These are phyloP conservation scores for Solanum virginianum DNA, from an alignment of 257 asterid genomes.

Conservation along the genomic window DNA sequence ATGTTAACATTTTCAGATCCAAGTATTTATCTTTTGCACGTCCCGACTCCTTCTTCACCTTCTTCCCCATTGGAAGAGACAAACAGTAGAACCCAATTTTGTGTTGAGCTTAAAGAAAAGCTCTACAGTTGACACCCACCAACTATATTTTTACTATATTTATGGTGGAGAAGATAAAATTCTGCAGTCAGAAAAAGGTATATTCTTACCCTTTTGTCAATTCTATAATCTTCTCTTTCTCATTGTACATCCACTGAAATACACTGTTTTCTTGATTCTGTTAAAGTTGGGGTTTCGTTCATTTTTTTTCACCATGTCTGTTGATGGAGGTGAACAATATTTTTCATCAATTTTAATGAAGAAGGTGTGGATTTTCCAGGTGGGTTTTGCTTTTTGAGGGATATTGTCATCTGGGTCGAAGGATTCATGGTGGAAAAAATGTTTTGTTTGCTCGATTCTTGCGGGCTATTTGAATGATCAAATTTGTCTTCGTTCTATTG, in stretches of 20 bases:
- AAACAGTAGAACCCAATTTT: neutral
- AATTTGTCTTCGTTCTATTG: neutral
- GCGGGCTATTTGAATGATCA: neutral
- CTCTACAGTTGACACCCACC: neutral
- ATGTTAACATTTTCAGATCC: neutral
- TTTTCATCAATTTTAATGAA: neutral
- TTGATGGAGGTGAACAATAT: neutral
- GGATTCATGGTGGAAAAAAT: neutral
- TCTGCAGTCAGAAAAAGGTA: neutral
- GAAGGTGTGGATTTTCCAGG: neutral
- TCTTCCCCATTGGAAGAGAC: neutral
- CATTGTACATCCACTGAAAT: neutral
- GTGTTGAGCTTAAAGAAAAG: neutral
- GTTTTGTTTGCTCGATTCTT: neutral
- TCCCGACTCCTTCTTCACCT: neutral
- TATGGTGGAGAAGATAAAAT: neutral
- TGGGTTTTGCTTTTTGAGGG: neutral
- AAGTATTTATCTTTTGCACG: neutral
- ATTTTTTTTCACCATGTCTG: neutral
- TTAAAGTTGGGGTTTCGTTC: neutral
- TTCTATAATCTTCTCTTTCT: neutral
- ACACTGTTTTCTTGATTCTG: neutral
- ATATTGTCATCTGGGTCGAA: neutral
- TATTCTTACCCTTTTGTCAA: neutral
- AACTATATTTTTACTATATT: neutral